Conservation (phyloP, 1,284 basidiomycete species). For the Exobasidium cylindrosporum region DNA sequence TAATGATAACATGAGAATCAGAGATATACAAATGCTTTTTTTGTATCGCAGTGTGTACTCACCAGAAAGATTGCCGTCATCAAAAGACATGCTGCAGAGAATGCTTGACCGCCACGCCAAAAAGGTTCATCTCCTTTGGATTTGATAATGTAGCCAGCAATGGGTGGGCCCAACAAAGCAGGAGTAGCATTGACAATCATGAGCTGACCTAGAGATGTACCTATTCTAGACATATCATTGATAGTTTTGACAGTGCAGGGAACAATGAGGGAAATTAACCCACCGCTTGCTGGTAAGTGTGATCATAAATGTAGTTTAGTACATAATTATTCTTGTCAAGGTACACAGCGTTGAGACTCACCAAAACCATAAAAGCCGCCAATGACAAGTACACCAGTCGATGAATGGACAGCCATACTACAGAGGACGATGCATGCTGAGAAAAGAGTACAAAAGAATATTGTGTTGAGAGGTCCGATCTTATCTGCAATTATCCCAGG, state of each 20-base stretch:
- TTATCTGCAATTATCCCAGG: neutral
- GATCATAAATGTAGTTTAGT: too few species aligned
- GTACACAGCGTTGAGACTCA: too few species aligned
- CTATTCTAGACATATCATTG: neutral
- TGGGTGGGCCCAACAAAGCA: neutral
- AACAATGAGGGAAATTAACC: neutral
- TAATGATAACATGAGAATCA: too few species aligned
- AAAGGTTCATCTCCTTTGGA: neutral
- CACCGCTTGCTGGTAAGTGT: too few species aligned
- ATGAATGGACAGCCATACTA: neutral
- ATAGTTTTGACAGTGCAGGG: neutral
- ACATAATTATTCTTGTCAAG: too few species aligned
- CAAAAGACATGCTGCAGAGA: neutral
- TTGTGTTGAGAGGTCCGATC: neutral
- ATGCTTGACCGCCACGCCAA: neutral
- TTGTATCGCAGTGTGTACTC: too few species aligned
- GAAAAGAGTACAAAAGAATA: neutral
- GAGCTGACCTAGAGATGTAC: constrained; percentile 3
- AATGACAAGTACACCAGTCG: neutral
- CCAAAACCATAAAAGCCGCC: neutral
- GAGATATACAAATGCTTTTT: too few species aligned
- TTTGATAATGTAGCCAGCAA: constrained; percentile 1
- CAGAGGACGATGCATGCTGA: neutral
- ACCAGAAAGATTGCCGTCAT: neutral
- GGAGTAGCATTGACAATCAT: neutral